Conservation (phyloP, 371 early-diverging fungal species). For the Syncephalastrum racemosum region DNA sequence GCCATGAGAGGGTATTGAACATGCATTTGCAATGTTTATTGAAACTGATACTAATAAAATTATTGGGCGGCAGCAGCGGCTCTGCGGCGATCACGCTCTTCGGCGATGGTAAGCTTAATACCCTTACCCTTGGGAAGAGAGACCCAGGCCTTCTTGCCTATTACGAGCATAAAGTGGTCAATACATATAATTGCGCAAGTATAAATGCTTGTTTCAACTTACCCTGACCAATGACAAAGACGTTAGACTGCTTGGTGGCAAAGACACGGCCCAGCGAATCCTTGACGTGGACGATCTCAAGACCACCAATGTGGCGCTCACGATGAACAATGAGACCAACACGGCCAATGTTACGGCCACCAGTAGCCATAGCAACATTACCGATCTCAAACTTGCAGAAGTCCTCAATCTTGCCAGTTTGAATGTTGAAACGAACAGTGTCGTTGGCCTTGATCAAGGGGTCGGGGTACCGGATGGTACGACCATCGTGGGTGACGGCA, state of each 20-base stretch:
- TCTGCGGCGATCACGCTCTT: conserved; percentile 94
- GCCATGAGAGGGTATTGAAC: too few species aligned
- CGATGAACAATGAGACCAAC: conserved; percentile 98
- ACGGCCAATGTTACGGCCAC: conserved; percentile 99
- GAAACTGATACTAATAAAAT: too few species aligned
- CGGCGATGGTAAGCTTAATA: conserved; percentile 96
- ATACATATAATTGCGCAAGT: too few species aligned
- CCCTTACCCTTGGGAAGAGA: conserved; percentile 98
- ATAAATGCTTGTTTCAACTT: too few species aligned
- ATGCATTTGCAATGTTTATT: too few species aligned
- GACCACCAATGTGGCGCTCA: conserved; percentile 97
- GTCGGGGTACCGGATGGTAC: conserved; percentile 99
- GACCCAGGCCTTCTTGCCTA: conserved; percentile 71
- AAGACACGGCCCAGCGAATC: conserved; percentile 88
- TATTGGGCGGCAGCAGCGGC: conserved; percentile 45
- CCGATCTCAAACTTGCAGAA: conserved; percentile 96
- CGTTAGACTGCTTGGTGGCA: conserved; percentile 90
- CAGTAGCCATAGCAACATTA: conserved; percentile 96
- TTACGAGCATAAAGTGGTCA: too few species aligned
- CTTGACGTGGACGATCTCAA: conserved; percentile 94
- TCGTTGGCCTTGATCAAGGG: conserved; percentile 99
- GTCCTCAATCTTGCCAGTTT: conserved; percentile 91
- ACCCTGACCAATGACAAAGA: conserved; percentile 87
- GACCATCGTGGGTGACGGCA: conserved; percentile 99
- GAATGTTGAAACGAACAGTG: conserved; percentile 97